These are phyloP conservation scores for Leishmania amazonensis DNA, from an alignment of 208 protist genomes.

Conservation along the genomic window DNA sequence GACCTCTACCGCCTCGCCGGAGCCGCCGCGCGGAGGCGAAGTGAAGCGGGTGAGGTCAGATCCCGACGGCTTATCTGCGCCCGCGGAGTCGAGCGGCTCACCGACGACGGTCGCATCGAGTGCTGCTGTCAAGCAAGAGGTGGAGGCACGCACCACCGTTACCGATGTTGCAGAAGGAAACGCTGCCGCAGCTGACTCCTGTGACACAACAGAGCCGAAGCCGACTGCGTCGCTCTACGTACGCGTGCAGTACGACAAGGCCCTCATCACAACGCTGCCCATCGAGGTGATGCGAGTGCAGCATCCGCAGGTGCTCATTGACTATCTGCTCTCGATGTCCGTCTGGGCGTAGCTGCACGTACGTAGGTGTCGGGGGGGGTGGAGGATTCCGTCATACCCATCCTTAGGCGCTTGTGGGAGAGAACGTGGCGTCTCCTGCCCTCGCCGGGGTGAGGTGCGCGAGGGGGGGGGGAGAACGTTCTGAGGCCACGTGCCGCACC, in stretches of 20 bases:
- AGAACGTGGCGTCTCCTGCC: not conserved
- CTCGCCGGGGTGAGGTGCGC: not conserved
- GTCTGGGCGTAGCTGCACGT: conserved; percentile 49
- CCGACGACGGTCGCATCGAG: not conserved
- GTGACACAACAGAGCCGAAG: not conserved
- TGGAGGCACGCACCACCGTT: not conserved
- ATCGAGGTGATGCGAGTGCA: conserved; percentile 74
- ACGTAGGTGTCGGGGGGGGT: not conserved
- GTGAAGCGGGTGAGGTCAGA: not conserved
- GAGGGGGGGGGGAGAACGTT: not conserved
- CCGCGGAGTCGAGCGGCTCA: not conserved
- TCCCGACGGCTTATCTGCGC: not conserved
- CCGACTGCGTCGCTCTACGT: conserved; percentile 48
- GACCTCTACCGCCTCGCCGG: not conserved
- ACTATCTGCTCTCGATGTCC: conserved; percentile 70
- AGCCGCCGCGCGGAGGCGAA: not conserved
- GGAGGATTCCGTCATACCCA: not conserved
- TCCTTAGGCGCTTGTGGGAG: not conserved
- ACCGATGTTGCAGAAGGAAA: not conserved
- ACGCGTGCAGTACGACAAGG: conserved; percentile 69
- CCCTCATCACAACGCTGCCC: conserved; percentile 59
- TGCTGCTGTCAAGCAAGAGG: not conserved
- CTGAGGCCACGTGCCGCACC: not conserved
- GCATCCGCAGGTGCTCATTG: conserved; percentile 81
- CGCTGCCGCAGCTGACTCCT: not conserved